Conservation (phyloP, 768 basidiomycete genomes). For the Fibroporia radiculosa region DNA sequence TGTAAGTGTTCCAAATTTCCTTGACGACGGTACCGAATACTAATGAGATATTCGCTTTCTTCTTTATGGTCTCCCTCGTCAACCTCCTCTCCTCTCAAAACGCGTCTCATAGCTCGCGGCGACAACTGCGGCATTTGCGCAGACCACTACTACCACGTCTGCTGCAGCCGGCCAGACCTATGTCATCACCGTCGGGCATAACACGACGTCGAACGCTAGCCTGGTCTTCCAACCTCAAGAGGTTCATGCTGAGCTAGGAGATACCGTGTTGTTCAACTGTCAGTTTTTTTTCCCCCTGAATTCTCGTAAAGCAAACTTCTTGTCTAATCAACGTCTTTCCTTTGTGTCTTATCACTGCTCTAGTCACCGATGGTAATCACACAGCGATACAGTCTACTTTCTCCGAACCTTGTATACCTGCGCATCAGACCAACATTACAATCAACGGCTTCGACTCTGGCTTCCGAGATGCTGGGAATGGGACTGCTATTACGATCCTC, state of each 20-base stretch:
- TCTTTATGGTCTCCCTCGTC: too few species aligned
- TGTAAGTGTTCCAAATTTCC: conserved; percentile 15
- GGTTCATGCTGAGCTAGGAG: conserved; percentile 38
- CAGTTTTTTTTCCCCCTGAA: conserved; percentile 8
- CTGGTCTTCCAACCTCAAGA: conserved; percentile 38
- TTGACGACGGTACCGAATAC: background rate
- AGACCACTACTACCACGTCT: conserved; percentile 8
- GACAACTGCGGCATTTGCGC: background rate
- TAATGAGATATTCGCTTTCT: background rate
- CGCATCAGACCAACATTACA: conserved; percentile 36
- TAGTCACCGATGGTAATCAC: conserved; percentile 46
- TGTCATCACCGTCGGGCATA: conserved; percentile 37
- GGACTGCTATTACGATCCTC: conserved; percentile 35
- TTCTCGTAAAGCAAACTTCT: background rate
- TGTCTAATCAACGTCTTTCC: too few species aligned
- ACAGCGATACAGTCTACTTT: conserved; percentile 54
- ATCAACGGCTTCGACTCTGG: conserved; percentile 55
- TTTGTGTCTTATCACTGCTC: background rate
- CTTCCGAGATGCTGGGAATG: conserved; percentile 42
- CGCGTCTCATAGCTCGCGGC: background rate
- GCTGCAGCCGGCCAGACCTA: conserved; percentile 31
- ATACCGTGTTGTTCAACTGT: conserved; percentile 54
- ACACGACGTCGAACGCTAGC: conserved; percentile 34
- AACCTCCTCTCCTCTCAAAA: background rate
- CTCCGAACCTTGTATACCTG: conserved; percentile 43